Conservation (phyloP, 208 protist genomes). For the Trypanosoma mega region DNA sequence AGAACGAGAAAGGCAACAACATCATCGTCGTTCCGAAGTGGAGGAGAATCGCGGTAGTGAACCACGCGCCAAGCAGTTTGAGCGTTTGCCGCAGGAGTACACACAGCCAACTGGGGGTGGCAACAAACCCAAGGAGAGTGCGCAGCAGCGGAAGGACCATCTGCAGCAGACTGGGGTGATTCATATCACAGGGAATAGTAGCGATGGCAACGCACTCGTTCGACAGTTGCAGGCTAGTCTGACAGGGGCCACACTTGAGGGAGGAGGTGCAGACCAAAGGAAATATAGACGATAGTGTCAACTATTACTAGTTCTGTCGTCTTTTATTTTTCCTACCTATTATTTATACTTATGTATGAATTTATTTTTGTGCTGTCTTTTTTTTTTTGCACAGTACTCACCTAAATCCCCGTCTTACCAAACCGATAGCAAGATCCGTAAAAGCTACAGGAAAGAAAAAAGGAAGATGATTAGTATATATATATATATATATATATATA, state of each 20-base stretch:
- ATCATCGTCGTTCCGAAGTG: slow-evolving; percentile 3
- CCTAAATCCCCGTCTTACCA: too few species aligned
- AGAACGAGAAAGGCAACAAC: neutral
- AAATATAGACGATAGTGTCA: slow-evolving; percentile 11
- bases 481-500: neutral
- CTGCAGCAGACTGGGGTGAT: slow-evolving; percentile 1
- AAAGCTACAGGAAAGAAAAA: too few species aligned
- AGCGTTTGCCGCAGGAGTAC: slow-evolving; percentile 5
- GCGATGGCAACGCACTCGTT: slow-evolving; percentile 27
- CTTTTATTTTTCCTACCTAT: neutral
- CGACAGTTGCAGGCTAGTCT: slow-evolving; percentile 24
- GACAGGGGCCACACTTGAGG: neutral
- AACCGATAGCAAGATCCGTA: too few species aligned
- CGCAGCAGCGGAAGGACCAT: too few species aligned
- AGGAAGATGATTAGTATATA: neutral
- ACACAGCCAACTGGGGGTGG: neutral
- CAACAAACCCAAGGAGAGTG: slow-evolving; percentile 1
- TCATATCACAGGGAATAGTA: slow-evolving; percentile 19
- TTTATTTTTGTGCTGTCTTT: slow-evolving; percentile 5
- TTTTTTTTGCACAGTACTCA: slow-evolving; percentile 19
- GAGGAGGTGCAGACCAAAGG: neutral
- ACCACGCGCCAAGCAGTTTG: neutral
- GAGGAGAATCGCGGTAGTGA: neutral
- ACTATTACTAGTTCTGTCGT: too few species aligned
- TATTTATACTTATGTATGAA: neutral